Conservation (phyloP, 2,329 filamentous ascomycete genomes). For the Pseudohalonectria lignicola region DNA sequence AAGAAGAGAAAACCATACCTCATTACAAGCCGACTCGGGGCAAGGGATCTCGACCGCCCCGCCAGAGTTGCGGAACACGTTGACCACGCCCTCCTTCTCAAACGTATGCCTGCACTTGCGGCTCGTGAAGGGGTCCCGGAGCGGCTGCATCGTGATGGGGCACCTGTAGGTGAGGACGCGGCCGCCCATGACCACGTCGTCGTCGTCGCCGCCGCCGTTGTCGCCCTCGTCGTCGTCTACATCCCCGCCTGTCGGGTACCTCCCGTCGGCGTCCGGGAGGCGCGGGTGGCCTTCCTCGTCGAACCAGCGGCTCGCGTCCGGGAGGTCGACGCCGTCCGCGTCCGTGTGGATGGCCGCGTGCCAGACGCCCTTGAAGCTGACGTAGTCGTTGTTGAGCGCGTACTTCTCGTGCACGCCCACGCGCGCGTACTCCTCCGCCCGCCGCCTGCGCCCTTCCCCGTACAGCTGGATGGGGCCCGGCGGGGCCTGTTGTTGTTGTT, state of each 20-base stretch:
- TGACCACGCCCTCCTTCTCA: slow-evolving; percentile 52
- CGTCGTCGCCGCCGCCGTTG: slow-evolving; percentile 28
- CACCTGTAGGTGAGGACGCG: slow-evolving; percentile 58
- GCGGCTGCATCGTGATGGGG: slow-evolving; percentile 53
- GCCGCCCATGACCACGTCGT: slow-evolving; percentile 59
- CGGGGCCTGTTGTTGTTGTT: slow-evolving; percentile 13
- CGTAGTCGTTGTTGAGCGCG: slow-evolving; percentile 46
- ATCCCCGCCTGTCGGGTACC: too few species aligned
- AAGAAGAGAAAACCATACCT: not conserved
- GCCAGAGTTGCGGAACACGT: slow-evolving; percentile 39
- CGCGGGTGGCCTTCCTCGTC: slow-evolving; percentile 34
- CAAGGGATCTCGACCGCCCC: too few species aligned
- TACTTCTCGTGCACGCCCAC: slow-evolving; percentile 36
- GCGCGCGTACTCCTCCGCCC: slow-evolving; percentile 28
- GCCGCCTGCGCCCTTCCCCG: slow-evolving; percentile 21
- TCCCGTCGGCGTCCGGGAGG: too few species aligned
- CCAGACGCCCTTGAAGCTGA: slow-evolving; percentile 46
- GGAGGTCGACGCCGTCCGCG: slow-evolving; percentile 36
- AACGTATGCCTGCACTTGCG: slow-evolving; percentile 61
- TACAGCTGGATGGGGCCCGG: slow-evolving; percentile 22
- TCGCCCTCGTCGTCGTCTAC: slow-evolving; percentile 6
- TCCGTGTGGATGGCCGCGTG: slow-evolving; percentile 39
- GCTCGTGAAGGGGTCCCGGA: slow-evolving; percentile 57
- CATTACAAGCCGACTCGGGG: too few species aligned
- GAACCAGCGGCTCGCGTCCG: slow-evolving; percentile 45